phyloP scores from a whole-genome alignment of 1,284 basidiomycete genomes.

The Crepidotus sp. region DNA sequence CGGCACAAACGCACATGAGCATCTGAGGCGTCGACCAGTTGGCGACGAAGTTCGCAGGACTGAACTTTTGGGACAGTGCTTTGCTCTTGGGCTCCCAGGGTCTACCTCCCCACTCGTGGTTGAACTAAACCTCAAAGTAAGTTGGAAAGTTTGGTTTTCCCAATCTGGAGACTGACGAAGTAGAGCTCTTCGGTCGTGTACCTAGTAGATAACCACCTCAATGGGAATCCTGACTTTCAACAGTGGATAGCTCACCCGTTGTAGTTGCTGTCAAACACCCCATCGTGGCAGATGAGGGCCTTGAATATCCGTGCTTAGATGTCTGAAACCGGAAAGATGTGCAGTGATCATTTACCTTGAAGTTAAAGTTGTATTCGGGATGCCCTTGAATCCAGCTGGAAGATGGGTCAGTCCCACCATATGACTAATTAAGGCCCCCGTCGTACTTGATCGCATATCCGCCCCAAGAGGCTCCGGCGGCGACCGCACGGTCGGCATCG shows the following conservation, averaged over 20 bases:
- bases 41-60: slow-evolving; percentile 69
- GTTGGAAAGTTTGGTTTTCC: slow-evolving; percentile 2
- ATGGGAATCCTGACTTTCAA: background rate
- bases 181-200: slow-evolving; percentile 79
- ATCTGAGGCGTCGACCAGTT: slow-evolving; percentile 85
- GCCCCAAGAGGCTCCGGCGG: slow-evolving; percentile 75
- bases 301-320: slow-evolving; percentile 14
- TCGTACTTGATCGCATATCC: slow-evolving; percentile 75
- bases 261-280: slow-evolving; percentile 58
- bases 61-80: slow-evolving; percentile 52
- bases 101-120: slow-evolving; percentile 73
- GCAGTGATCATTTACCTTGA: slow-evolving; percentile 47
- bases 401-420: slow-evolving; percentile 16
- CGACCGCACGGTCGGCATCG: slow-evolving; percentile 72
- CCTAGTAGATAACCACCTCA: background rate
- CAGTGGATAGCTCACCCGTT: slow-evolving; percentile 38
- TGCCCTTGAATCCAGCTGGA: slow-evolving; percentile 89
- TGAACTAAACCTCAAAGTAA: slow-evolving; percentile 41
- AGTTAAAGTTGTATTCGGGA: slow-evolving; percentile 74
- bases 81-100: slow-evolving; percentile 64
- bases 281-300: slow-evolving; percentile 82
- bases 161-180: slow-evolving; percentile 43
- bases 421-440: background rate
- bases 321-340: background rate
- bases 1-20: slow-evolving; percentile 37